Percentiles rank a stretch among this genome's conserved stretches.
phyloP scores from a whole-genome alignment of 1,284 basidiomycete species.

The Sporisorium sorghi region DNA sequence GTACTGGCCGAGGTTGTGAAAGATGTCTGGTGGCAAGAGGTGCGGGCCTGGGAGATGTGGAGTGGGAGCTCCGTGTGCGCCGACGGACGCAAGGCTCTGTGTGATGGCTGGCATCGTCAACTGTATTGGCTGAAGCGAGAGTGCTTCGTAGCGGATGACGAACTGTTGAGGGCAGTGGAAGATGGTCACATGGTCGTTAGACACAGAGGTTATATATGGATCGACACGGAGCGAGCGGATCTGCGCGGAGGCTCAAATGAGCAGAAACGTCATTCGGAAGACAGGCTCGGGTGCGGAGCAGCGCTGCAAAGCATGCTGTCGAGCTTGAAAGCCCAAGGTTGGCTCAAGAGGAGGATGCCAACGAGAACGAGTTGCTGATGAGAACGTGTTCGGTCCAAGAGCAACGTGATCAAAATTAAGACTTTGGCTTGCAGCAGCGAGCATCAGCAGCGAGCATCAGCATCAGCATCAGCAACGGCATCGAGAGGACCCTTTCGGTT shows the following conservation, averaged over 20 bases:
- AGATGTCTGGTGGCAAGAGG: constrained; percentile 33
- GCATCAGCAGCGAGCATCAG: background rate
- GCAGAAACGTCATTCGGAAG: background rate
- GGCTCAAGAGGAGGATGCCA: background rate
- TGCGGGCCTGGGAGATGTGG: constrained; percentile 15
- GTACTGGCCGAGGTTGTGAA: constrained; percentile 50
- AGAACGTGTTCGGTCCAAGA: constrained; percentile 1
- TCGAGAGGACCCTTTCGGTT: constrained; percentile 7
- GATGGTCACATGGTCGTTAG: background rate
- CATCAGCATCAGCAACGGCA: background rate
- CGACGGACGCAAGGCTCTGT: constrained; percentile 1
- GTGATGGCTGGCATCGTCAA: constrained; percentile 28
- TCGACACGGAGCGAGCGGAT: background rate
- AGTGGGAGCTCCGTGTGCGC: background rate
- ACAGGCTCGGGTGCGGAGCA: constrained; percentile 1
- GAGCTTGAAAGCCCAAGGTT: background rate
- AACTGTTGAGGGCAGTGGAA: background rate
- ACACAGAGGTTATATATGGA: constrained; percentile 1
- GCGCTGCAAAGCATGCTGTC: background rate
- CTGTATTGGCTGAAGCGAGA: background rate
- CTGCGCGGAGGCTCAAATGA: background rate
- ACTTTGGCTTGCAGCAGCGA: background rate
- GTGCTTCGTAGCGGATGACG: background rate
- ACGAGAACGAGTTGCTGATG: background rate
- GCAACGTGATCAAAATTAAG: constrained; percentile 8